Conservation (phyloP, 2,329 filamentous ascomycete species). For the Malbranchea cinnamomea region DNA sequence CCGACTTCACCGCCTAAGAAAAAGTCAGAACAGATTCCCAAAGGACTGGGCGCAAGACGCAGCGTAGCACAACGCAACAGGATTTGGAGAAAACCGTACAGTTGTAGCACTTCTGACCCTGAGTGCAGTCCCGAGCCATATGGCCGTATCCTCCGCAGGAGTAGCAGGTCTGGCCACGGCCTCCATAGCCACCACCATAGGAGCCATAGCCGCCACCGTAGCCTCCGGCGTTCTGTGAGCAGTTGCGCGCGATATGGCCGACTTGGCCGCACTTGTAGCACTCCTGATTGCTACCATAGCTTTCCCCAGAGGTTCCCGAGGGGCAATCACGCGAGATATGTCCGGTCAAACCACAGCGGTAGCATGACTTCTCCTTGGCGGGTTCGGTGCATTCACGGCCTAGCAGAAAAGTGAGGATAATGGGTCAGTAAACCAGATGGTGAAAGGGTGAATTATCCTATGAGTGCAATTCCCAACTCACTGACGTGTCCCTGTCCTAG, state of each 20-base stretch:
- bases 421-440: slow-evolving; percentile 6
- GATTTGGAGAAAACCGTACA: slow-evolving; percentile 38
- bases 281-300: slow-evolving; percentile 38
- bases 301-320: slow-evolving; percentile 31
- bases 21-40: neutral
- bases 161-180: slow-evolving; percentile 77
- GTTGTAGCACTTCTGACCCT: slow-evolving; percentile 99
- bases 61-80: no score
- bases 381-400: slow-evolving; percentile 84
- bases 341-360: slow-evolving; percentile 55
- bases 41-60: no score
- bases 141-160: slow-evolving; percentile 94
- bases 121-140: slow-evolving; percentile 95
- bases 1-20: slow-evolving; percentile 60
- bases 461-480: slow-evolving; percentile 31
- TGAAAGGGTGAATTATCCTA: slow-evolving; percentile 1
- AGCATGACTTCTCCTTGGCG: slow-evolving; percentile 66
- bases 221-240: slow-evolving; percentile 35
- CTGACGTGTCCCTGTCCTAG: slow-evolving; percentile 59
- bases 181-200: slow-evolving; percentile 34
- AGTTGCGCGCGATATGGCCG: slow-evolving; percentile 77
- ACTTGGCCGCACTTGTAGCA: slow-evolving; percentile 98
- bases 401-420: slow-evolving; percentile 18
- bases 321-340: slow-evolving; percentile 76
- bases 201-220: slow-evolving; percentile 35